Base-by-base conservation (phyloP, 768 basidiomycete species). In the Cyclocybe cylindracea region DNA sequence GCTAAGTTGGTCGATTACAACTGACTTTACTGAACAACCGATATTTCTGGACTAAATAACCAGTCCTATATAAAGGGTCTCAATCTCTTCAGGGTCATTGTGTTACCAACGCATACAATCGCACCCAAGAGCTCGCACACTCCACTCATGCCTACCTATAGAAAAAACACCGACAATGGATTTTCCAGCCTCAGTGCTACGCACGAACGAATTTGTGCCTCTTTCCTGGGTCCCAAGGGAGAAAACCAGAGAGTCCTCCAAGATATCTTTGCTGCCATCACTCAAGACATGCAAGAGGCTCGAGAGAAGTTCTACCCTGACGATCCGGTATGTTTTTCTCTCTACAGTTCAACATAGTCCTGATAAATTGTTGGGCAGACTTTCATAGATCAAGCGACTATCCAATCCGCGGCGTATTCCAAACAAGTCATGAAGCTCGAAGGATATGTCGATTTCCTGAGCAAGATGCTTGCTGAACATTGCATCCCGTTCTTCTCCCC, bases 401-500 rank as follows among this genome's bases (percentile, higher is more conserved):
- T 16, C 39, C 11, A 35, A 9, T 48, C 41, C 3, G 13, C 24
- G 2, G 34, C n/a, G 14, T 9, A 39, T 14, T 5, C 9, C 6
- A 14, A 24, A 8, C 39, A 29, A 19, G 38, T 18, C 34, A 29
- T 24, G 13, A 51, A 11, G 11, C 29, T 42, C 29, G 38, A 34
- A 19, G 42, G 34, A 45, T 14, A 51, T 5, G 18, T 37, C 5
- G 18, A 35, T 1, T 45, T 55, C 18, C 5, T 50, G 4, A 44
- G 8, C 10, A 18, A 13, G 24, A 39, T 65, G 1, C 63, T 76
- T 33, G 59, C 58, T 38, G 55, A 66, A 19, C 61, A 67, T 48
- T 69, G 65, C 31, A 61, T 75, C 14, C 74, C 75, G 7, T 73
- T 72, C 61, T 75, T 61, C 49, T 71, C 68, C 10, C 73, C 70